phyloP scores from a whole-genome alignment of 169 alveolate species.

The Condylostoma magnum region DNA sequence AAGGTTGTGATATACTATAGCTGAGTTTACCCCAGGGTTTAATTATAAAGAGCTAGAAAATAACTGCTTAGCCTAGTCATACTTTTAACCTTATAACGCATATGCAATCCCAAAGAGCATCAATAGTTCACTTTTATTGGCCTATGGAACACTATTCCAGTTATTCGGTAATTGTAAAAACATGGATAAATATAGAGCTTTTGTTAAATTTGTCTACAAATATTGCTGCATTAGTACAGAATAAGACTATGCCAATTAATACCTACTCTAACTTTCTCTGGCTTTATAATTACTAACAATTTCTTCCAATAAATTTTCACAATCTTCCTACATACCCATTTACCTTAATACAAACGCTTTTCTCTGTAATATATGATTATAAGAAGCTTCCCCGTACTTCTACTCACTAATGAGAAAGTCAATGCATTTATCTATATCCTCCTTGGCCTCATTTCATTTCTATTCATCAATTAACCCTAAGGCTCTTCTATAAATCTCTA shows the following conservation, averaged over 20 bases:
- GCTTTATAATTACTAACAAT: conserved; percentile 17
- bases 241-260: neutral
- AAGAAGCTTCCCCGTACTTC: conserved; percentile 1
- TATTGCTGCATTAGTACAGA: conserved; percentile 7
- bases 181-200: conserved; percentile 10
- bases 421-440: too few relatives aligned
- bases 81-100: neutral
- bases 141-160: neutral
- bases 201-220: neutral
- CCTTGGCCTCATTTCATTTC: too few relatives aligned
- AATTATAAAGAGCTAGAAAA: neutral
- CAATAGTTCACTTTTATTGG: conserved; percentile 2
- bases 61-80: neutral
- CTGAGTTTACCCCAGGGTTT: conserved; percentile 25
- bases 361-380: conserved; percentile 16
- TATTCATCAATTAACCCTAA: too few relatives aligned
- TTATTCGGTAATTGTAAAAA: neutral
- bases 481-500: too few relatives aligned
- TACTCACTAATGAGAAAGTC: too few relatives aligned
- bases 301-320: conserved; percentile 22
- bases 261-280: neutral
- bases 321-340: neutral
- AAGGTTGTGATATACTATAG: conserved; percentile 20
- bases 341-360: conserved; percentile 4
- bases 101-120: conserved; percentile 21